Conservation (phyloP, 805 yeast genomes). For the Lipomyces mesembrius region DNA sequence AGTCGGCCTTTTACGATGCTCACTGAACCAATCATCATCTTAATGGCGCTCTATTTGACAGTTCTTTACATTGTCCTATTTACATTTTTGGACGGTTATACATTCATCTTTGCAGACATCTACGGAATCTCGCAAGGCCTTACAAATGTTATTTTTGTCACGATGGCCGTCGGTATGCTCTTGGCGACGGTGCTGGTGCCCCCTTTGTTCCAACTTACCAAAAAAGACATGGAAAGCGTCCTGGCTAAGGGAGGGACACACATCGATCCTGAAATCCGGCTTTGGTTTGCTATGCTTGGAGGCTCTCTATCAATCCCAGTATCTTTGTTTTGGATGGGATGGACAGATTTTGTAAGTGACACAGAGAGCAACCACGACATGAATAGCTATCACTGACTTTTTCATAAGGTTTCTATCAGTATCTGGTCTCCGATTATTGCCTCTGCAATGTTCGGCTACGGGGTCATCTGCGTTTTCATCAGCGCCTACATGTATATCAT, state of each 20-base stretch:
- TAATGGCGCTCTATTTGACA: slow-evolving; percentile 62
- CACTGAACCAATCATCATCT: slow-evolving; percentile 60
- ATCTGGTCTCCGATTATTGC: slow-evolving; percentile 58
- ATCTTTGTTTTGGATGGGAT: slow-evolving; percentile 59
- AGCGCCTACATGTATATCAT: slow-evolving; percentile 51
- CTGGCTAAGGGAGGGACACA: slow-evolving; percentile 22
- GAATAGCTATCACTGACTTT: slow-evolving; percentile 41
- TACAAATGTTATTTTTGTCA: slow-evolving; percentile 28
- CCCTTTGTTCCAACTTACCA: slow-evolving; percentile 27
- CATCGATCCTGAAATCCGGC: slow-evolving; percentile 54
- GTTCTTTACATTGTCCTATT: slow-evolving; percentile 61
- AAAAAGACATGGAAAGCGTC: slow-evolving; percentile 15
- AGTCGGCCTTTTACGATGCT: slow-evolving; percentile 59
- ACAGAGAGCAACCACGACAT: not conserved
- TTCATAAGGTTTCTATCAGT: slow-evolving; percentile 24
- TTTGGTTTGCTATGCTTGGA: slow-evolving; percentile 55
- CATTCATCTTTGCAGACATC: slow-evolving; percentile 56
- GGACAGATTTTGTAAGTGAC: slow-evolving; percentile 52
- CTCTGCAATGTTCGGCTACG: slow-evolving; percentile 54
- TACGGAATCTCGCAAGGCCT: slow-evolving; percentile 49
- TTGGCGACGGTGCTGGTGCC: slow-evolving; percentile 21
- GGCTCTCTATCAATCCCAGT: slow-evolving; percentile 54
- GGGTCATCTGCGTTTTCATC: slow-evolving; percentile 49
- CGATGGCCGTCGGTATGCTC: slow-evolving; percentile 27
- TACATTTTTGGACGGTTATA: slow-evolving; percentile 63